Evolutionary conservation across 176 grass and related monocot genomes (phyloP).

Genomic region (Poa annua): DNA sequence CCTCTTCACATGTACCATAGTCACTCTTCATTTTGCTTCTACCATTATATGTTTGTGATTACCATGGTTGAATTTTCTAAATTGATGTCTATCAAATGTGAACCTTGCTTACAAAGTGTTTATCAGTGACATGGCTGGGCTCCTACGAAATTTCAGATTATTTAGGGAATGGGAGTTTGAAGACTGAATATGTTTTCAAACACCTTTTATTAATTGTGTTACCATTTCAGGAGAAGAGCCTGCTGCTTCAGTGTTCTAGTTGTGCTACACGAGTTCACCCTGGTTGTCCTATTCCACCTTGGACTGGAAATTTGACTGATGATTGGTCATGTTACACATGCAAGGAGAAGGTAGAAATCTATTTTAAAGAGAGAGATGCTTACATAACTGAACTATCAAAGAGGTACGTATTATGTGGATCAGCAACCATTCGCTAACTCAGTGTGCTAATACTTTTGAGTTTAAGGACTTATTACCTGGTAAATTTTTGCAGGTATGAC

Average conservation of each 20-base stretch:
- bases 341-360: conserved; percentile 76
- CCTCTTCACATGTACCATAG: conserved; percentile 3
- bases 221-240: conserved; percentile 65
- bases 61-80: conserved; percentile 21
- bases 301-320: conserved; percentile 68
- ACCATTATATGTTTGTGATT: not conserved
- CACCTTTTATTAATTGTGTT: conserved; percentile 7
- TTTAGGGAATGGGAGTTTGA: conserved; percentile 24
- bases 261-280: conserved; percentile 80
- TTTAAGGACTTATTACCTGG: conserved; percentile 32
- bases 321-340: conserved; percentile 94
- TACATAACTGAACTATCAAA: conserved; percentile 81
- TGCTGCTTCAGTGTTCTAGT: conserved; percentile 78
- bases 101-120: conserved; percentile 14
- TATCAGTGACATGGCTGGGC: not conserved
- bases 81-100: conserved; percentile 18
- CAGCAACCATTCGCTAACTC: not conserved
- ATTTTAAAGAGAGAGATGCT: conserved; percentile 78
- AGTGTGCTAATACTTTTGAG: conserved; percentile 7
- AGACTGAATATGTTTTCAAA: not conserved
- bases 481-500: conserved; percentile 75
- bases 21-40: not conserved
- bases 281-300: conserved; percentile 81
- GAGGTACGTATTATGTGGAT: conserved; percentile 55
- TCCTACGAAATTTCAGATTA: not conserved